Conservation (phyloP, 495 filamentous ascomycete genomes). For the Penicillium odoratum region DNA sequence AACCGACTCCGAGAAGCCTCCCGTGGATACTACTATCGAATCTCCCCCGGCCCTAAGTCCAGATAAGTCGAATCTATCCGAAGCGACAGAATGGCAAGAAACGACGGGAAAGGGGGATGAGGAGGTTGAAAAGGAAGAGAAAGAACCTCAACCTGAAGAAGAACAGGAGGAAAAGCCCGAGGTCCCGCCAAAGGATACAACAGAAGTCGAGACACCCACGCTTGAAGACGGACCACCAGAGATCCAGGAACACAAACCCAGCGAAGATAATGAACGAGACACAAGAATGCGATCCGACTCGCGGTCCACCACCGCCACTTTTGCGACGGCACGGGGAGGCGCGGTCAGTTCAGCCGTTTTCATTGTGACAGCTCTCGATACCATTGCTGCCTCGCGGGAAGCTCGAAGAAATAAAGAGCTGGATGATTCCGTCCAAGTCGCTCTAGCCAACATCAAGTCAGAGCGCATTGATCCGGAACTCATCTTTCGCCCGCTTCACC, state of each 20-base stretch:
- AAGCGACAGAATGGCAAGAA: conserved; percentile 32
- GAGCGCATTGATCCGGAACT: conserved; percentile 78
- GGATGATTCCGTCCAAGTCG: conserved; percentile 74
- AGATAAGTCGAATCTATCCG: conserved; percentile 34
- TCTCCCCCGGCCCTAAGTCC: conserved; percentile 28
- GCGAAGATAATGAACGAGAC: conserved; percentile 34
- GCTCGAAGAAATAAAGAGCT: conserved; percentile 78
- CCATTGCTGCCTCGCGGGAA: conserved; percentile 85
- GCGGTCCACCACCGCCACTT: conserved; percentile 55
- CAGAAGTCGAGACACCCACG: conserved; percentile 12
- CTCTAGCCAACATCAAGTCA: conserved; percentile 77
- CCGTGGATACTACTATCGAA: conserved; percentile 32
- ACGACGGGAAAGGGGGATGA: conserved; percentile 26
- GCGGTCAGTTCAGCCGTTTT: conserved; percentile 92
- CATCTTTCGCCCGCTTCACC: conserved; percentile 84
- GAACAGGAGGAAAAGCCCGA: conserved; percentile 22
- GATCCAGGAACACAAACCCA: conserved; percentile 27
- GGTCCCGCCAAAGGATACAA: conserved; percentile 26
- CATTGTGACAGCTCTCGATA: conserved; percentile 86
- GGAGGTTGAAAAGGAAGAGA: conserved; percentile 19
- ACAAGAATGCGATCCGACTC: conserved; percentile 56
- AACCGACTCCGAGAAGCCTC: conserved; percentile 34
- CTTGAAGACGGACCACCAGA: conserved; percentile 19
- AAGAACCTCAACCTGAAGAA: conserved; percentile 7
- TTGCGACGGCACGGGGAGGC: conserved; percentile 51